These are phyloP conservation scores for Lepidium didymum DNA, from an alignment of 345 rosid species.

Conservation along the genomic window DNA sequence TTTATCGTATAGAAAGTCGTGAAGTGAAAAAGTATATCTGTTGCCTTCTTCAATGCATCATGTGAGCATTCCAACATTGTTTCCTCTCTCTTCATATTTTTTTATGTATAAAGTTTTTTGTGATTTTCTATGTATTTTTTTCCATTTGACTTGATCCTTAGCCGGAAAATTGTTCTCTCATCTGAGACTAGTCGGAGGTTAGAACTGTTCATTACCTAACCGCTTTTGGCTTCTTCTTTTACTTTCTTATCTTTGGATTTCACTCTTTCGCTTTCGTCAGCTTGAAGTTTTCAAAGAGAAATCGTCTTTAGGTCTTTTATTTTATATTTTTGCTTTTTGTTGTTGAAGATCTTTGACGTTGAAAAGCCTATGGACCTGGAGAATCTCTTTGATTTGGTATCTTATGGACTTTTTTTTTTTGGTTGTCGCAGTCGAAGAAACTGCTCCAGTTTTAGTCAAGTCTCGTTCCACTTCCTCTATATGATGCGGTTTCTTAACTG, in stretches of 20 bases:
- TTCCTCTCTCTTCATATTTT: not conserved
- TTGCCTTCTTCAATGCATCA: constrained; percentile 25
- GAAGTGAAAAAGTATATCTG: constrained; percentile 20
- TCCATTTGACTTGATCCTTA: not conserved
- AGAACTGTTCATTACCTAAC: not conserved
- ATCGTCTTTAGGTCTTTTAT: constrained; percentile 1
- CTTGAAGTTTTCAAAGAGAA: constrained; percentile 22
- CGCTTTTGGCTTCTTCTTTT: not conserved
- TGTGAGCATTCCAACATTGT: constrained; percentile 32
- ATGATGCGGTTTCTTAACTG: constrained; percentile 17
- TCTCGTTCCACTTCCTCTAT: not conserved
- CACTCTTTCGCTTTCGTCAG: constrained; percentile 18
- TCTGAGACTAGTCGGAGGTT: constrained; percentile 13
- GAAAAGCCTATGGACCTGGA: constrained; percentile 35
- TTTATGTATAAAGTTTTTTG: not conserved
- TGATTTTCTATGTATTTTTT: not conserved
- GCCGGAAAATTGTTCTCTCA: not conserved
- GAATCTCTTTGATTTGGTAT: constrained; percentile 34
- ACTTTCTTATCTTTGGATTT: not conserved
- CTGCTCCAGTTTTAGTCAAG: constrained; percentile 13
- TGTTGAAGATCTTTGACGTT: constrained; percentile 28
- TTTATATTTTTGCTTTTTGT: not conserved
- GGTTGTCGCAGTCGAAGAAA: constrained; percentile 29
- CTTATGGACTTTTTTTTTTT: constrained; percentile 5
- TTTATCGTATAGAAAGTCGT: not conserved